Percentiles rank a stretch among this genome's conserved stretches.
These are phyloP conservation scores for Arabidopsis lyrata DNA, from an alignment of 441 rosid species.

Conservation along the genomic window DNA sequence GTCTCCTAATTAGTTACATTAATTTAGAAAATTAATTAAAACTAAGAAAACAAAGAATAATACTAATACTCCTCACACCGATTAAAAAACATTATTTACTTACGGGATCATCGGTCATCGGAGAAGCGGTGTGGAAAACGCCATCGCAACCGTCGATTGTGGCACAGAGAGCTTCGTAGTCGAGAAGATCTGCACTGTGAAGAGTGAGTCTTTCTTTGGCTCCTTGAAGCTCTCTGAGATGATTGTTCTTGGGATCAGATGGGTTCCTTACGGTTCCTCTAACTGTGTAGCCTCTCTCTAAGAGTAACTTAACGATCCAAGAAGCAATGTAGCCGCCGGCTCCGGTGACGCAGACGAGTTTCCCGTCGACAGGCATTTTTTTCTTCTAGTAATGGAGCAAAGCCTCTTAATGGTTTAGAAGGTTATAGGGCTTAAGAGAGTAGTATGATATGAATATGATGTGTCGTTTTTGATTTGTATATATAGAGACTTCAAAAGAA, in stretches of 20 bases:
- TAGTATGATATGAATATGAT: constrained; percentile 3
- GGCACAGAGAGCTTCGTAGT: constrained; percentile 59
- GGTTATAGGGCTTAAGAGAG: background rate
- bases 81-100: constrained; percentile 22
- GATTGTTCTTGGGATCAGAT: constrained; percentile 83
- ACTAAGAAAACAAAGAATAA: constrained; percentile 10
- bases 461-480: constrained; percentile 35
- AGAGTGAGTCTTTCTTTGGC: constrained; percentile 77
- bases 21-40: background rate
- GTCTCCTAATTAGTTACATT: constrained; percentile 54
- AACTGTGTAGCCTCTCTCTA: constrained; percentile 77
- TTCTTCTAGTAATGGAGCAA: background rate
- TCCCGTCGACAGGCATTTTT: constrained; percentile 66
- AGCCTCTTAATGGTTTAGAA: constrained; percentile 17
- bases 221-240: constrained; percentile 85
- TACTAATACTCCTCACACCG: background rate
- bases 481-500: constrained; percentile 34
- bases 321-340: constrained; percentile 96
- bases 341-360: constrained; percentile 90
- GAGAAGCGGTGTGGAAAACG: constrained; percentile 91
- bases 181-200: constrained; percentile 86
- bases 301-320: constrained; percentile 82
- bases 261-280: constrained; percentile 87
- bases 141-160: constrained; percentile 85
- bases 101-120: constrained; percentile 89